Percentiles rank a stretch among this genome's conserved stretches.
Evolutionary conservation across 106 monocot genomes (phyloP).

Genomic region (Allium sativum): DNA sequence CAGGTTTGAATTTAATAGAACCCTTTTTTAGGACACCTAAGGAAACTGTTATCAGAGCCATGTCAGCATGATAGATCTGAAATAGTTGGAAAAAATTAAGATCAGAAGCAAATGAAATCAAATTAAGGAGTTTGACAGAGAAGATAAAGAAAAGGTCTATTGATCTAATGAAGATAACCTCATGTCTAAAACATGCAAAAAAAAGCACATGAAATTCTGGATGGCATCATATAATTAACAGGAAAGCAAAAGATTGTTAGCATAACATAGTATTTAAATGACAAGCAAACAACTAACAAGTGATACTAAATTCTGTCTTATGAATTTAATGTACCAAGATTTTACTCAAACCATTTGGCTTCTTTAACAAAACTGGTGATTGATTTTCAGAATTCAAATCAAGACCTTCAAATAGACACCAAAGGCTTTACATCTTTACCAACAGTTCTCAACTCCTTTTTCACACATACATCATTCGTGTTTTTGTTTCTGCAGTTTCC

Average conservation of each 20-base stretch:
- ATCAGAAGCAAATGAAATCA: background rate
- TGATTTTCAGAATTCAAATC: too few relatives aligned
- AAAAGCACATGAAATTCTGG: background rate
- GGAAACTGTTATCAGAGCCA: slow-evolving; percentile 85
- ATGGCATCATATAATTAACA: background rate
- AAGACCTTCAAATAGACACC: too few relatives aligned
- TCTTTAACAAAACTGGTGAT: too few relatives aligned
- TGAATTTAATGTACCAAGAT: too few relatives aligned
- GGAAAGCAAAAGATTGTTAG: background rate
- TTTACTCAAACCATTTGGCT: too few relatives aligned
- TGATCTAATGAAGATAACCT: background rate
- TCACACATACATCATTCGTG: too few relatives aligned
- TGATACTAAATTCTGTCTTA: too few relatives aligned
- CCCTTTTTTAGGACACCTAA: slow-evolving; percentile 89
- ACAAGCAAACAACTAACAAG: too few relatives aligned
- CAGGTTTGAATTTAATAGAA: slow-evolving; percentile 58
- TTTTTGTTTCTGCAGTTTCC: too few relatives aligned
- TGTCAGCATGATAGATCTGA: slow-evolving; percentile 68
- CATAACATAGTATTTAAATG: background rate
- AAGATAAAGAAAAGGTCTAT: background rate
- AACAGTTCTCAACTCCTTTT: too few relatives aligned
- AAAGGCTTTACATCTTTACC: too few relatives aligned
- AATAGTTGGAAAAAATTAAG: too few relatives aligned
- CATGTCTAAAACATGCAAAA: background rate
- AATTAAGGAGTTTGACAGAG: background rate